Conservation (phyloP, 1,139 yeast genomes). For the Saccharomyces hybrid region DNA sequence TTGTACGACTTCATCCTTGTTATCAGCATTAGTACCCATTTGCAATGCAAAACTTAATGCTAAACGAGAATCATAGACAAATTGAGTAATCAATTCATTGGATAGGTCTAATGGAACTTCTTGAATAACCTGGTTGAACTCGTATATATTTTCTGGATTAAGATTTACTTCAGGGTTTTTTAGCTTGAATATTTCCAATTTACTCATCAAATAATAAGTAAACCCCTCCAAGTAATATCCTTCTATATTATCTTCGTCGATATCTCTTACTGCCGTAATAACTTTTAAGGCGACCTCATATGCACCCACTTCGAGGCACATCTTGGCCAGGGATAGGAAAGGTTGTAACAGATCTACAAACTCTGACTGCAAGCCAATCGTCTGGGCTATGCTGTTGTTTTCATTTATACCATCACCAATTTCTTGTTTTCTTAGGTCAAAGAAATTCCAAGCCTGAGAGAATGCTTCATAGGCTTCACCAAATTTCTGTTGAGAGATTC, state of each 20-base stretch:
- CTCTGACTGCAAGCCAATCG: slow-evolving; percentile 36
- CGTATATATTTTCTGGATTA: slow-evolving; percentile 28
- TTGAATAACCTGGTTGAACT: slow-evolving; percentile 42
- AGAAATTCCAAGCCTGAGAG: slow-evolving; percentile 64
- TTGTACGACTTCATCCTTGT: slow-evolving; percentile 44
- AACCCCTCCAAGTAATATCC: slow-evolving; percentile 76
- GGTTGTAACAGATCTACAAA: slow-evolving; percentile 62
- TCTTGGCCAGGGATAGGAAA: slow-evolving; percentile 58
- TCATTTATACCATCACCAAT: slow-evolving; percentile 40
- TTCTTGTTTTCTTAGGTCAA: slow-evolving; percentile 42
- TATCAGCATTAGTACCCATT: slow-evolving; percentile 29
- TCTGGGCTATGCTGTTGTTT: slow-evolving; percentile 33
- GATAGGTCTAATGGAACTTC: slow-evolving; percentile 36
- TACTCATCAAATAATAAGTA: slow-evolving; percentile 55
- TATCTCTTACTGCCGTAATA: slow-evolving; percentile 55
- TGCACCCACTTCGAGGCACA: slow-evolving; percentile 68
- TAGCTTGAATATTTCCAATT: slow-evolving; percentile 32
- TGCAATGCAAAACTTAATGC: slow-evolving; percentile 52
- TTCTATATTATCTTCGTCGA: slow-evolving; percentile 78
- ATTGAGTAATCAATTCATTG: slow-evolving; percentile 31
- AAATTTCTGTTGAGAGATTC: slow-evolving; percentile 76
- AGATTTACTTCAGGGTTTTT: slow-evolving; percentile 18
- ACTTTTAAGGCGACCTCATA: slow-evolving; percentile 59
- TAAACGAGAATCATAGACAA: slow-evolving; percentile 42
- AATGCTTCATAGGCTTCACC: slow-evolving; percentile 70